Evolutionary conservation across 192 early-diverging fungal genomes (phyloP), one percentile per base, ranked within the genome.

Genomic region (Backusella liffmaniae): DNA sequence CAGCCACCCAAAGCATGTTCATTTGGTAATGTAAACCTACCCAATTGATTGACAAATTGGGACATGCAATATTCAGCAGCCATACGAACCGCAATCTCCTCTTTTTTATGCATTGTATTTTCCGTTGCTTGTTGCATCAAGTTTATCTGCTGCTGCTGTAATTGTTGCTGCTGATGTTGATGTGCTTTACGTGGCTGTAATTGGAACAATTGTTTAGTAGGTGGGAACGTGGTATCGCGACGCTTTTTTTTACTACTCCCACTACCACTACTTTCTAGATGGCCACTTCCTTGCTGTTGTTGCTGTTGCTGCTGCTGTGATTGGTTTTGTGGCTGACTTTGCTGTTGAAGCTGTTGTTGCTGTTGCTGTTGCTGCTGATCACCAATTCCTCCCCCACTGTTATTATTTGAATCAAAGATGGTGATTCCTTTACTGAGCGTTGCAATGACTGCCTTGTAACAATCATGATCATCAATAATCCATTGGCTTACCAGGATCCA

Each of bases 401-500:
- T 49, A 49, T 10, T 62, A 62, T 13, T 62, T 29, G 23, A 62
- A 56, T 90, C 91, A 21, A 89, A 74, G 18, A 95, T 79, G 16
- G 88, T 83, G 26, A 94, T 90, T 5, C 94, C 94, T 37, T 85
- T 87, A 73, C 89, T 87, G 35, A 95, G 85, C 3, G 92, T 91
- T 10, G 85, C 78, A 42, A 95, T 87, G 0, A 95, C 91, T 12
- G 86, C 87, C 30, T 84, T 81, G 41, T 90, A 85, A 67, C 89
- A 92, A 42, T 91, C 90, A 56, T 81, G 86, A 67, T 96, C 94
- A 67, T 89, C 86, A 2, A 89, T 80, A 44, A 96, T 94, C 94
- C 94, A 95, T 39, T 92, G 84, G 9, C 92, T 93, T 36, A 88
- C 76, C 21, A 94, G 73, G 8, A 90, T 86, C 93, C 94, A 96